Conservation (phyloP, 1,284 basidiomycete species). For the Dichomitus squalens region DNA sequence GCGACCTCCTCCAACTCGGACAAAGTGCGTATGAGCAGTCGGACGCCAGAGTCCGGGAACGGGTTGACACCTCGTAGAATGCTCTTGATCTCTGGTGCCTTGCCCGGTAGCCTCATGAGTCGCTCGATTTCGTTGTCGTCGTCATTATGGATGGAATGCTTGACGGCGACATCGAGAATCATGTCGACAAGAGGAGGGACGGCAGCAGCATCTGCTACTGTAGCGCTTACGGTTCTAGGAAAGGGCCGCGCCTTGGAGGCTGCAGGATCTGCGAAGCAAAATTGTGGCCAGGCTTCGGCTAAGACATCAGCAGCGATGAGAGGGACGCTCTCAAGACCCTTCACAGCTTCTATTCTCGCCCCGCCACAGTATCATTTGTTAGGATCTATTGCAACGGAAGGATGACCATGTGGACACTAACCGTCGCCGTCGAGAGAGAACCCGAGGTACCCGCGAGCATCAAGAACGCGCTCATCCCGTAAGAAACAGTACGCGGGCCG, state of each 20-base stretch:
- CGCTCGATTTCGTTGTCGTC: constrained; percentile 29
- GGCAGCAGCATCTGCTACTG: too few relatives aligned
- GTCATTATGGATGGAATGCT: constrained; percentile 26
- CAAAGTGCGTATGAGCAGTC: constrained; percentile 25
- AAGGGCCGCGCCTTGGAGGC: too few relatives aligned
- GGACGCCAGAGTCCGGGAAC: constrained; percentile 28
- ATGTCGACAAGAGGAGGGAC: constrained; percentile 28
- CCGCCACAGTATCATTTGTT: too few relatives aligned
- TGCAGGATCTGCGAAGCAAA: neutral
- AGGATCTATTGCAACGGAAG: too few relatives aligned
- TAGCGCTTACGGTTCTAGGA: too few relatives aligned
- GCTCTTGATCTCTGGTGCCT: constrained; percentile 20
- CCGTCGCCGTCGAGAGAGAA: too few relatives aligned
- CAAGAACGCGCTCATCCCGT: constrained; percentile 20
- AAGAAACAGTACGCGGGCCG: constrained; percentile 39
- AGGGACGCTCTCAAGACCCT: neutral
- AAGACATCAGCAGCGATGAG: neutral
- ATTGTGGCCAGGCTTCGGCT: neutral
- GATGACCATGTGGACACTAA: too few relatives aligned
- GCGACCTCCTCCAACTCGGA: constrained; percentile 4
- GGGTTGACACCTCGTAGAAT: constrained; percentile 23
- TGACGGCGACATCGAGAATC: constrained; percentile 30
- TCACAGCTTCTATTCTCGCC: too few relatives aligned
- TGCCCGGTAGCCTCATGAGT: constrained; percentile 31
- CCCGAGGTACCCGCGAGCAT: constrained; percentile 35